These are phyloP conservation scores for Mycena kentingensis DNA, from an alignment of 768 basidiomycete species.

Conservation along the genomic window DNA sequence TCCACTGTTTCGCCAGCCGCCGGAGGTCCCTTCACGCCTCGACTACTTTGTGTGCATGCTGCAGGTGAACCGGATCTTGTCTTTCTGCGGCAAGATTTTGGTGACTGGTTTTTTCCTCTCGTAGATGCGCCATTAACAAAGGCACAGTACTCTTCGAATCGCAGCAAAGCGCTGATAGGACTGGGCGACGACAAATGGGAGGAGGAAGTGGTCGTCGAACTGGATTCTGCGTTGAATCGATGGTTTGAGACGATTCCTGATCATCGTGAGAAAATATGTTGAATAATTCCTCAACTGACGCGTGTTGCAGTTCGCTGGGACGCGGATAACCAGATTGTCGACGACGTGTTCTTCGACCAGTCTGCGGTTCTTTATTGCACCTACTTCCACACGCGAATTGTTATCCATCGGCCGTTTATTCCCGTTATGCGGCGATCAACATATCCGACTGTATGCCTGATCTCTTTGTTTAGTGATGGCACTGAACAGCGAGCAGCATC, in stretches of 20 bases:
- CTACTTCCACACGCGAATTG: slow-evolving; percentile 52
- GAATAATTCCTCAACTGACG: neutral
- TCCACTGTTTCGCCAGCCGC: slow-evolving; percentile 11
- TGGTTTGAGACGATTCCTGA: slow-evolving; percentile 54
- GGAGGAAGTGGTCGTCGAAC: slow-evolving; percentile 13
- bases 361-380: slow-evolving; percentile 40
- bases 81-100: slow-evolving; percentile 10
- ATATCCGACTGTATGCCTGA: slow-evolving; percentile 27
- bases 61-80: slow-evolving; percentile 9
- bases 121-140: neutral
- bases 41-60: slow-evolving; percentile 38
- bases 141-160: slow-evolving; percentile 13
- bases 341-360: slow-evolving; percentile 35
- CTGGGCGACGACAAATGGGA: slow-evolving; percentile 9
- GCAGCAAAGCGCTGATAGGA: slow-evolving; percentile 3
- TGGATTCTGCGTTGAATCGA: slow-evolving; percentile 46
- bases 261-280: slow-evolving; percentile 33
- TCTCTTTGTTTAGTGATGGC: neutral
- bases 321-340: slow-evolving; percentile 36
- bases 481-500: slow-evolving; percentile 17
- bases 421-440: slow-evolving; percentile 47
- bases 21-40: slow-evolving; percentile 14
- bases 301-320: slow-evolving; percentile 45
- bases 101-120: neutral
- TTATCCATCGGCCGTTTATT: slow-evolving; percentile 65